Evolutionary conservation across 2,329 filamentous ascomycete species (phyloP).

Genomic region (Pseudogymnoascus sp.): DNA sequence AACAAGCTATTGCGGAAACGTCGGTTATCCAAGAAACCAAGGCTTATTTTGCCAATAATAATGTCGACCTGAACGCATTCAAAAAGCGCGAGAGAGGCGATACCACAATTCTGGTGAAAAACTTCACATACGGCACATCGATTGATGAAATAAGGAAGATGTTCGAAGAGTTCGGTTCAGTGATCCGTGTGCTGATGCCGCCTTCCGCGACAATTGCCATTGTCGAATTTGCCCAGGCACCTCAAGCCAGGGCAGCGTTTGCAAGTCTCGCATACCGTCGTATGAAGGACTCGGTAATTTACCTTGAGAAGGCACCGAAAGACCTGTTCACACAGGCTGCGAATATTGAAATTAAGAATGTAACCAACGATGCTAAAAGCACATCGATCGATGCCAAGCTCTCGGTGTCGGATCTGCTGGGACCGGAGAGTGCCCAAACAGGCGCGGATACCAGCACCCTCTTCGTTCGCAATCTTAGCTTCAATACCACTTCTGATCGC

Average conservation of each 20-base stretch:
- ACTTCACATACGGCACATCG: conserved; percentile 78
- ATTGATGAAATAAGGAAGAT: conserved; percentile 69
- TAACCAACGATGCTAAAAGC: conserved; percentile 13
- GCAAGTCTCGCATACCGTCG: conserved; percentile 78
- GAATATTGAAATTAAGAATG: conserved; percentile 11
- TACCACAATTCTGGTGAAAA: conserved; percentile 84
- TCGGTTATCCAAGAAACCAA: conserved; percentile 95
- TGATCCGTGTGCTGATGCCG: conserved; percentile 80
- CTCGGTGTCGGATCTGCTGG: conserved; percentile 61
- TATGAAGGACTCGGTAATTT: conserved; percentile 83
- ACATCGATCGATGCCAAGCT: conserved; percentile 39
- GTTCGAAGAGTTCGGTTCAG: conserved; percentile 77
- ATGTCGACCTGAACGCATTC: conserved; percentile 87
- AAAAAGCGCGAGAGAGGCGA: conserved; percentile 78
- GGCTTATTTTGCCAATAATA: conserved; percentile 77
- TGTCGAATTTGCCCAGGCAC: conserved; percentile 72
- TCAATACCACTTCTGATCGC: conserved; percentile 69
- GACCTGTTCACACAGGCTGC: conserved; percentile 52
- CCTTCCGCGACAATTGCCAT: conserved; percentile 90
- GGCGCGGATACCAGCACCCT: conserved; percentile 66
- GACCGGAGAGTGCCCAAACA: conserved; percentile 43
- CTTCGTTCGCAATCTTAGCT: conserved; percentile 91
- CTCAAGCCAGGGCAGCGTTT: conserved; percentile 77
- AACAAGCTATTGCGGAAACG: conserved; percentile 94
- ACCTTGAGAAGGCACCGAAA: conserved; percentile 87